Conservation (phyloP, 1,284 basidiomycete species). For the Paramarasmius palmivorus region DNA sequence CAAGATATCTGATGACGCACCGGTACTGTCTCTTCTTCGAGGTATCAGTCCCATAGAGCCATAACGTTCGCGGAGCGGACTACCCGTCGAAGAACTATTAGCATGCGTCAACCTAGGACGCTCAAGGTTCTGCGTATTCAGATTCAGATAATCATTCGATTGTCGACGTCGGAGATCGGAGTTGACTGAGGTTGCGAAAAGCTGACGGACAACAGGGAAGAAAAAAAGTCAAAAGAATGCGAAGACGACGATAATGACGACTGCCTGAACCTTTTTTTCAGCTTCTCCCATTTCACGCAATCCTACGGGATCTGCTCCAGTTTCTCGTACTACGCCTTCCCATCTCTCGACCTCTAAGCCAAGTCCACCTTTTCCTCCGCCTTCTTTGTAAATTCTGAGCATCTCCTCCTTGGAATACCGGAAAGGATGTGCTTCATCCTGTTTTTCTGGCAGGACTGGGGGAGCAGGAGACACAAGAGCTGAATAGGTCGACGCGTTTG, state of each 20-base stretch:
- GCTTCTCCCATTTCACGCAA: constrained; percentile 77
- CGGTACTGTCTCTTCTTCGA: constrained; percentile 68
- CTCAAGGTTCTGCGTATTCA: constrained; percentile 52
- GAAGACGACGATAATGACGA: constrained; percentile 18
- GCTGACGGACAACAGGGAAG: constrained; percentile 38
- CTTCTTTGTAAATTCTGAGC: constrained; percentile 82
- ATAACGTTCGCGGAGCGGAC: constrained; percentile 67
- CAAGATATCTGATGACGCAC: constrained; percentile 34
- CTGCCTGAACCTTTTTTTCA: constrained; percentile 81
- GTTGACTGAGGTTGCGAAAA: constrained; percentile 74
- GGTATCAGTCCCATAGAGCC: constrained; percentile 46
- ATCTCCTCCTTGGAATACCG: constrained; percentile 86
- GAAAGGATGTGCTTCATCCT: constrained; percentile 74
- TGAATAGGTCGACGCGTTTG: constrained; percentile 74
- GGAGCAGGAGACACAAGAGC: constrained; percentile 66
- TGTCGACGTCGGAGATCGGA: constrained; percentile 81
- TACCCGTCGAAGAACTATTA: constrained; percentile 42
- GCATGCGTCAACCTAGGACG: constrained; percentile 56
- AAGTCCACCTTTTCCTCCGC: constrained; percentile 68
- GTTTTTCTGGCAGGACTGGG: constrained; percentile 50
- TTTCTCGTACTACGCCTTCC: constrained; percentile 82
- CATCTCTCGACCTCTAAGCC: constrained; percentile 86
- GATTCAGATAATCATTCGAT: constrained; percentile 65
- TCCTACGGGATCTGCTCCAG: constrained; percentile 70
- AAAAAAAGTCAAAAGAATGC: constrained; percentile 17